Evolutionary conservation across 768 basidiomycete genomes (phyloP), one percentile per base, ranked within the genome.

Genomic region (Boletus rubropictus): DNA sequence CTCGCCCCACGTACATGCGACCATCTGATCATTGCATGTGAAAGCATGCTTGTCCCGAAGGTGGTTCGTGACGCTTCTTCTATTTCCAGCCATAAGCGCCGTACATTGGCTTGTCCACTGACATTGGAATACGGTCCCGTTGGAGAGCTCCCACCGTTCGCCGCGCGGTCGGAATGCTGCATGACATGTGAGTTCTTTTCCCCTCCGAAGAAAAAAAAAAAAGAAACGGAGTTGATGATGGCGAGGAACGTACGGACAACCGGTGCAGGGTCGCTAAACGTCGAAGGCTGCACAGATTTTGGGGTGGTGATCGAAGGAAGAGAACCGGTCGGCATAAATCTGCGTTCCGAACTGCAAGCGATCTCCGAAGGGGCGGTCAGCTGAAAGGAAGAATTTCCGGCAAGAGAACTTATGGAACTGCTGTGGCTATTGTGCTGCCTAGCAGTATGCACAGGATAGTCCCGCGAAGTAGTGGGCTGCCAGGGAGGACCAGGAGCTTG

Each of bases 11-110:
- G 42, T 41, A 22, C 62, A 65, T 0, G 1, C 31, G 28, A 51
- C 38, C 33, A 1, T 25, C n/a, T 39, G 18, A 10, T 42, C 53
- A 4, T 65, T 58, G n/a, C 49, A 52, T 20, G 42, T 35, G 18
- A 64, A 63, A 12, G 33, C 14, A 39, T 64, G 62, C 17, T 24
- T 22, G 25, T 55, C 52, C 7, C 54, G 56, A 1, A 63, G 50
- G 38, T 63, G 62, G 4, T 37, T 51, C 11, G 54, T 47, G 28
- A 63, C 35, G 17, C 52, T 50, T n/a, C 31, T 50, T 28, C 52
- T 41, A 18, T 65, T 50, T 0, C 62, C 60, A 3, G 46, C 33
- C 24, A 63, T 34, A 10, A 18, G 42, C 24, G 47, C 58, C 25
- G 10, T 14, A 42, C 62, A 63, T 14, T 1, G 33, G 24, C 17